Base-by-base conservation (phyloP, 2,329 filamentous ascomycete species). In the Xylariaceae sp. region DNA sequence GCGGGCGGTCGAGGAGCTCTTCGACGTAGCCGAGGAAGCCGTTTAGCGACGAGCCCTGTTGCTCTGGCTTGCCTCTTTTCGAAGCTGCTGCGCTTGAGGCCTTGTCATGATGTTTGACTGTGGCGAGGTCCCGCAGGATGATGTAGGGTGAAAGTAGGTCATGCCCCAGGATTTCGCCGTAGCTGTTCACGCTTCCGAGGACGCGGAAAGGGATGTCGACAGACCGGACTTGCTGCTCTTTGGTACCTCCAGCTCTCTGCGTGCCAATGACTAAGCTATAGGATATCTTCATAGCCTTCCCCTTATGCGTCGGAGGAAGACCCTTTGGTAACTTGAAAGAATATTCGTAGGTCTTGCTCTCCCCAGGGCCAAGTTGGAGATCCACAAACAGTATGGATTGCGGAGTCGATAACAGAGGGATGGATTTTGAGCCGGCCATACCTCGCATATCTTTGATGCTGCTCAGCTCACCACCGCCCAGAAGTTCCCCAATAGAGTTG, bases 331-430 rank as follows among this genome's bases (percentile, higher is more conserved):
- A 64, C 28, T 75, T 81, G 56, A 95, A 95, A 1, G 77, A 75
- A 57, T 95, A 98, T 31, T 83, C 85, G 51, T 83, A 98, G 30
- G 80, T 83, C 47, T 77, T 81, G 57, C 87, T 93, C 60, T 98
- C 88, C 2, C 90, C 92, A 0, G 92, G 89, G 5, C 75, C 80
- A 15, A 98, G 72, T 48, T 83, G 79, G 36, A 98, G 66, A 57
- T 98, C 89, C 33, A 98, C 92, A 57, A 98, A 98, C 10, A 98
- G 65, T 40, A 98, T 86, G 2, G 88, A 94, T 60, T 96, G 92
- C 1, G 90, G 89, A 5, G 90, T 96, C 12, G 86, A 92, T n/a
- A 98, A 70, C 29, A 98, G 66, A 0, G 92, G 92, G 27, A 98
- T 81, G 3, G 85, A 83, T 54, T 87, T 89, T 19, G 87, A 83